These are phyloP conservation scores for Camelina sativa DNA, from an alignment of 345 rosid genomes.

Conservation along the genomic window DNA sequence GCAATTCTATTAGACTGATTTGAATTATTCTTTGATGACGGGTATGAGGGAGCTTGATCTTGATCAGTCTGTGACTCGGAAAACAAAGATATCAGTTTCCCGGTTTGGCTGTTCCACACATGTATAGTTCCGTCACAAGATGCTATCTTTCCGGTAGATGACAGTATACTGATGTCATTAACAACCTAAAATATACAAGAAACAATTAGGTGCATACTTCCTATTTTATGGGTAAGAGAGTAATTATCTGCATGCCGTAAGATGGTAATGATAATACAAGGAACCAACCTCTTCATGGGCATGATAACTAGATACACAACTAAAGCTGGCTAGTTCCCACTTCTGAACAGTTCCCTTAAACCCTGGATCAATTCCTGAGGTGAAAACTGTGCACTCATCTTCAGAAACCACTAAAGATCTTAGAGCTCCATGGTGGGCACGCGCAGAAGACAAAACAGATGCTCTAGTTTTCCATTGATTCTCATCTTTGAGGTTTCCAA, in stretches of 20 bases:
- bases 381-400: conserved; percentile 83
- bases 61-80: conserved; percentile 69
- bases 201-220: conserved; percentile 44
- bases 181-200: conserved; percentile 64
- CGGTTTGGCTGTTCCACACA: conserved; percentile 87
- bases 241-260: neutral
- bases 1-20: conserved; percentile 60
- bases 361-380: conserved; percentile 92
- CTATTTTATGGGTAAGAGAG: neutral
- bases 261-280: conserved; percentile 29
- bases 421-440: conserved; percentile 84
- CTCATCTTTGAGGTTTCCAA: conserved; percentile 78
- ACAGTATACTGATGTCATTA: conserved; percentile 73
- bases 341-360: conserved; percentile 90
- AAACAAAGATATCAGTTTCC: conserved; percentile 72
- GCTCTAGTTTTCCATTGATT: conserved; percentile 90
- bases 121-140: conserved; percentile 97
- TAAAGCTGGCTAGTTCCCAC: conserved; percentile 88
- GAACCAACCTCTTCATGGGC: conserved; percentile 94
- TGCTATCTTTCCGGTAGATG: conserved; percentile 80
- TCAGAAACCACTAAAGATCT: conserved; percentile 80
- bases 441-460: conserved; percentile 71
- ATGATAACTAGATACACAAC: conserved; percentile 77
- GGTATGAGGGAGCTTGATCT: conserved; percentile 50
- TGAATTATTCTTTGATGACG: conserved; percentile 51